Conservation (phyloP, 352 stramenopile species). For the Pythium grandisporangium region DNA sequence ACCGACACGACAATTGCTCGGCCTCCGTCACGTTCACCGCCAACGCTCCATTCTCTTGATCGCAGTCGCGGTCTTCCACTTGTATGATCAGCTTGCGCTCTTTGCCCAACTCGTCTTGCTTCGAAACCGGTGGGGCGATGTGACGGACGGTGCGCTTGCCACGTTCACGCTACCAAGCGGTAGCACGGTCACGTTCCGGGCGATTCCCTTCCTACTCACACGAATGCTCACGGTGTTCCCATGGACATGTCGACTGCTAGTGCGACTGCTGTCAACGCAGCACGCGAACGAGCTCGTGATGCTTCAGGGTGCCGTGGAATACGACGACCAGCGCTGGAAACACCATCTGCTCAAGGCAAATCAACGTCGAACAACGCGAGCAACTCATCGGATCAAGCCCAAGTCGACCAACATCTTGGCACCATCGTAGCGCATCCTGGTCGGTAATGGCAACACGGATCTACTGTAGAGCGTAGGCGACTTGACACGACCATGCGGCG, state of each 20-base stretch:
- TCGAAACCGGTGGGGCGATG: background rate
- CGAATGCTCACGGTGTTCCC: constrained; percentile 2
- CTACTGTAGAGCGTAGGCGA: no score
- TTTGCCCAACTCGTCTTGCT: background rate
- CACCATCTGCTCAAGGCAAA: no score
- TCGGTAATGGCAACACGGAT: background rate
- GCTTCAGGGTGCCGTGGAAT: background rate
- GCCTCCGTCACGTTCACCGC: no score
- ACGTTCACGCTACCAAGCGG: background rate
- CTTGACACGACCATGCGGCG: no score
- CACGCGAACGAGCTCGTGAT: background rate
- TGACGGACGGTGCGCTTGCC: background rate
- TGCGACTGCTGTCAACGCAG: background rate
- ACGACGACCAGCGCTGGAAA: no score
- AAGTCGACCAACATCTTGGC: no score
- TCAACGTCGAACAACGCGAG: no score
- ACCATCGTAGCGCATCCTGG: no score
- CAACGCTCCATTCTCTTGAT: no score
- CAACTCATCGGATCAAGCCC: no score
- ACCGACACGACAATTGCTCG: background rate
- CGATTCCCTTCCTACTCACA: constrained; percentile 12
- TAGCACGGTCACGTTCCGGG: background rate
- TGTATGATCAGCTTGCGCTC: no score
- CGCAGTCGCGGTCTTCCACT: no score
- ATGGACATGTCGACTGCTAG: background rate